These are phyloP conservation scores for Phytophthora cactorum DNA, from an alignment of 352 stramenopile genomes.

Conservation along the genomic window DNA sequence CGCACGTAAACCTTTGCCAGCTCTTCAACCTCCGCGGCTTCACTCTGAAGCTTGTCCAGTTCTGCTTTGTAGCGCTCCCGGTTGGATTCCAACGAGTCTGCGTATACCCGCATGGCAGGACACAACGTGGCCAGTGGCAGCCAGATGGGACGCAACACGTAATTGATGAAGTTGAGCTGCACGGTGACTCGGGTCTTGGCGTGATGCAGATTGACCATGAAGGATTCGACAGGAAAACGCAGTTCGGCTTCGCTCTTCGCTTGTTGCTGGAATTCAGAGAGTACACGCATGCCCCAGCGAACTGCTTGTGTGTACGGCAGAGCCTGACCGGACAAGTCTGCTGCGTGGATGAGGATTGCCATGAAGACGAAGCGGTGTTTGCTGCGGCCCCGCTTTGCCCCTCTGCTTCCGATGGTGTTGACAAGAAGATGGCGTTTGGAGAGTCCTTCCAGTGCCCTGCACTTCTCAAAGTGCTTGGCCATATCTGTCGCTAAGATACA, in stretches of 20 bases:
- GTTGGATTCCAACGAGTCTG: conserved; percentile 63
- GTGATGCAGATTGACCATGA: conserved; percentile 76
- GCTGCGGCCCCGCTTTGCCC: conserved; percentile 41
- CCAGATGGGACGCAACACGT: conserved; percentile 79
- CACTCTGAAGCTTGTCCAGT: conserved; percentile 51
- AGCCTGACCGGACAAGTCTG: conserved; percentile 75
- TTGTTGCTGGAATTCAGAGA: conserved; percentile 80
- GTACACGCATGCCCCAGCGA: conserved; percentile 66
- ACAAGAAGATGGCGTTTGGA: conserved; percentile 41
- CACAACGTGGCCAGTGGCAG: conserved; percentile 53
- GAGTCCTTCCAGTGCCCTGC: conserved; percentile 61
- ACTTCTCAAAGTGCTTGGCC: conserved; percentile 78
- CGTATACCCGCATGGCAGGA: conserved; percentile 58
- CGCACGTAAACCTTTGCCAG: conserved; percentile 44
- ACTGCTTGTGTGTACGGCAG: conserved; percentile 60
- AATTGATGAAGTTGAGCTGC: conserved; percentile 82
- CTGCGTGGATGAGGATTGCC: conserved; percentile 67
- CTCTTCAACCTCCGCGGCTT: conserved; percentile 26
- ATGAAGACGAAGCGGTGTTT: conserved; percentile 54
- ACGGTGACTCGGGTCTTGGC: conserved; percentile 65
- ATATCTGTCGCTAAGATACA: conserved; percentile 83
- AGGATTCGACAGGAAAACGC: conserved; percentile 65
- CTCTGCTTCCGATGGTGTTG: conserved; percentile 28
- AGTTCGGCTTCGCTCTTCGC: conserved; percentile 68
- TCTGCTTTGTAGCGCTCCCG: conserved; percentile 70